Evolutionary conservation across 2,329 filamentous ascomycete species (phyloP).

Genomic region (Ilyonectria destructans): DNA sequence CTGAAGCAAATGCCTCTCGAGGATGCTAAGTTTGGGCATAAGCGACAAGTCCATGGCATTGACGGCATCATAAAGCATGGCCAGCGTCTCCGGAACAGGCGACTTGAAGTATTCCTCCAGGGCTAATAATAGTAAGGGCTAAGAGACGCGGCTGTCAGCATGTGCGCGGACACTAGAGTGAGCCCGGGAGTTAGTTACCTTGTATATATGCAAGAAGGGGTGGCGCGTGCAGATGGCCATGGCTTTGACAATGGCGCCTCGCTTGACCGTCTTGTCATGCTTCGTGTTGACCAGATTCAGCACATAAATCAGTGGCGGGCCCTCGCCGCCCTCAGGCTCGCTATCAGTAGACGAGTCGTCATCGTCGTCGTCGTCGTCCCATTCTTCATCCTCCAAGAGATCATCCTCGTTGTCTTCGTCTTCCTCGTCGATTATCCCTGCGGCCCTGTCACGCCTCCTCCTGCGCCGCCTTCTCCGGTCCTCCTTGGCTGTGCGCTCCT

Average conservation of each 20-base stretch:
- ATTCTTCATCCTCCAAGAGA: conserved; percentile 63
- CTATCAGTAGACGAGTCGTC: conserved; percentile 68
- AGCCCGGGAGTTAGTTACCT: conserved; percentile 68
- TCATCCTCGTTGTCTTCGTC: conserved; percentile 61
- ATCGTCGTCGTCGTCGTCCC: conserved; percentile 66
- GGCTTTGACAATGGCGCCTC: conserved; percentile 95
- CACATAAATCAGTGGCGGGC: conserved; percentile 95
- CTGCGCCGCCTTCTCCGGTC: conserved; percentile 67
- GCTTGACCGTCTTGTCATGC: conserved; percentile 92
- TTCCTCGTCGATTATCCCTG: conserved; percentile 65
- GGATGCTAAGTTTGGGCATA: conserved; percentile 86
- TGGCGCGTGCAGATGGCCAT: conserved; percentile 99
- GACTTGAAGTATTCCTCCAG: conserved; percentile 98
- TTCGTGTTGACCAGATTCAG: conserved; percentile 98
- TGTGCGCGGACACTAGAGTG: conserved; percentile 4
- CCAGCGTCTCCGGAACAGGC: conserved; percentile 89
- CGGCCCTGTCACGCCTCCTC: conserved; percentile 66
- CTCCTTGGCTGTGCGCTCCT: conserved; percentile 74
- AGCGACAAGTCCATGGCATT: conserved; percentile 97
- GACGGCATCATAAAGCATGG: conserved; percentile 90
- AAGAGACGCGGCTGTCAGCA: conserved; percentile 35
- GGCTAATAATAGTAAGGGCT: conserved; percentile 91
- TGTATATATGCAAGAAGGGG: conserved; percentile 98
- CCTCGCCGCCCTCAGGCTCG: conserved; percentile 82
- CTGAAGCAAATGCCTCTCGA: conserved; percentile 90